Evolutionary conservation across 768 basidiomycete species (phyloP), one percentile per base, ranked within the genome.

Genomic region (Leucogyrophana mollusca): DNA sequence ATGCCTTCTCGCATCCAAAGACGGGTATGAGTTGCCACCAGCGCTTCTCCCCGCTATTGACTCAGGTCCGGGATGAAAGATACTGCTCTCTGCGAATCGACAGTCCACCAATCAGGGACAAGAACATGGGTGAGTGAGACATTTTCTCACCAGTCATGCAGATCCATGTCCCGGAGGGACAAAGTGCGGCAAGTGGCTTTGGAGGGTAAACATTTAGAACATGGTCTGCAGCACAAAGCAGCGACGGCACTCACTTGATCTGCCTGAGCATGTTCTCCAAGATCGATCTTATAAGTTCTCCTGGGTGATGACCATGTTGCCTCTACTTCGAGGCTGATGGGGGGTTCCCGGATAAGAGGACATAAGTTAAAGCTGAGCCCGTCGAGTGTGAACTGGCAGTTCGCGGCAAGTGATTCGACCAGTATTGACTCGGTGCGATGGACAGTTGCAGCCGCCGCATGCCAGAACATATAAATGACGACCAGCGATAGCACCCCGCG

Each of bases 141-240:
- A 37, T 6, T 16, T 37, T 21, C 57, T 48, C 36, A 62, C 65
- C 45, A 10, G 52, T 63, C 38, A 55, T 33, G 50, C 65, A 65
- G 22, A 67, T 59, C 60, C 57, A 60, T 11, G 65, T 65, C 32
- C 65, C 65, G 9, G 50, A 41, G 11, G 61, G 62, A 35, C 65
- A 67, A 60, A 65, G 27, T 13, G 27, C 13, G 13, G 44, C 4
- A 22, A 32, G 36, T 13, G 27, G 13, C 41, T 14, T n/a, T 17
- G 14, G 4, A 17, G 23, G 17, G 32, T 16, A 37, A 18, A 55
- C 35, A 10, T 35, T 50, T 23, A 46, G 52, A 27, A 57, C 51
- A 45, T 13, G 27, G 13, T 30, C 27, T 30, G 13, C 27, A 30
- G 13, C 13, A 30, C 27, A 6, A 30, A 30, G 27, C 27, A 6